Evolutionary conservation across 2,329 filamentous ascomycete genomes (phyloP).

Genomic region (Lecanicillium sp.): DNA sequence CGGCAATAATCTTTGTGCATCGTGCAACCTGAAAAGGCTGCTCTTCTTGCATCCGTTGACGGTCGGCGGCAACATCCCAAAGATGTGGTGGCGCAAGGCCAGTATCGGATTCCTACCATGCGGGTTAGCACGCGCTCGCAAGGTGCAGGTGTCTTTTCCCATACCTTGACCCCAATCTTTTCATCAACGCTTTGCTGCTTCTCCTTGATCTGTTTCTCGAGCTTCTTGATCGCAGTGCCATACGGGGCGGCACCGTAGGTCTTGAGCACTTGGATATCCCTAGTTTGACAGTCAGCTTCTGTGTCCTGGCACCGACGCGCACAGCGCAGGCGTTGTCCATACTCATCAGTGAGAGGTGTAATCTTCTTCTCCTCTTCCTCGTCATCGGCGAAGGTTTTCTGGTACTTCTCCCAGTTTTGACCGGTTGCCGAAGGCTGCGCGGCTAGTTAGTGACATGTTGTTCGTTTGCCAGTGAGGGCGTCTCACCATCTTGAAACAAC

Average conservation of each 20-base stretch:
- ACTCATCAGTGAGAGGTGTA: slow-evolving; percentile 94
- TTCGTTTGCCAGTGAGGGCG: slow-evolving; percentile 9
- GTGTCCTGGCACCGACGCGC: too few relatives aligned
- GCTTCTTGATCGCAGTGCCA: slow-evolving; percentile 85
- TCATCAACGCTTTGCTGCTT: slow-evolving; percentile 97
- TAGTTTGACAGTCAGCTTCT: slow-evolving; percentile 28
- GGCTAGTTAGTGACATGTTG: slow-evolving; percentile 17
- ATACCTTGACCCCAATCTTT: slow-evolving; percentile 85
- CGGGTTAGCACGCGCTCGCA: slow-evolving; percentile 14
- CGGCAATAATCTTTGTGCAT: slow-evolving; percentile 98
- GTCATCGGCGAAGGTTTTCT: slow-evolving; percentile 94
- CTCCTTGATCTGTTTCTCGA: slow-evolving; percentile 99
- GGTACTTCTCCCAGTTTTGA: slow-evolving; percentile 96
- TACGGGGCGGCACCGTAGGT: slow-evolving; percentile 98
- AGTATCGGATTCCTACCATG: slow-evolving; percentile 88
- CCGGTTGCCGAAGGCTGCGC: slow-evolving; percentile 90
- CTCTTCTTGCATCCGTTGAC: slow-evolving; percentile 97
- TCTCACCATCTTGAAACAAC: slow-evolving; percentile 35
- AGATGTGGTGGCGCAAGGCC: slow-evolving; percentile 96
- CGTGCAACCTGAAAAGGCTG: slow-evolving; percentile 94
- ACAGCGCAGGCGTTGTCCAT: slow-evolving; percentile 25
- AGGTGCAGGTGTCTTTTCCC: not conserved
- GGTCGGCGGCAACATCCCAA: slow-evolving; percentile 96
- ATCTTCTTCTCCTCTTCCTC: slow-evolving; percentile 99
- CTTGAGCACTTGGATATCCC: slow-evolving; percentile 98